Percentiles rank a stretch among this genome's conserved stretches.
Evolutionary conservation across 2,329 filamentous ascomycete genomes (phyloP).

Genomic region (Metarhizium guizhouense): DNA sequence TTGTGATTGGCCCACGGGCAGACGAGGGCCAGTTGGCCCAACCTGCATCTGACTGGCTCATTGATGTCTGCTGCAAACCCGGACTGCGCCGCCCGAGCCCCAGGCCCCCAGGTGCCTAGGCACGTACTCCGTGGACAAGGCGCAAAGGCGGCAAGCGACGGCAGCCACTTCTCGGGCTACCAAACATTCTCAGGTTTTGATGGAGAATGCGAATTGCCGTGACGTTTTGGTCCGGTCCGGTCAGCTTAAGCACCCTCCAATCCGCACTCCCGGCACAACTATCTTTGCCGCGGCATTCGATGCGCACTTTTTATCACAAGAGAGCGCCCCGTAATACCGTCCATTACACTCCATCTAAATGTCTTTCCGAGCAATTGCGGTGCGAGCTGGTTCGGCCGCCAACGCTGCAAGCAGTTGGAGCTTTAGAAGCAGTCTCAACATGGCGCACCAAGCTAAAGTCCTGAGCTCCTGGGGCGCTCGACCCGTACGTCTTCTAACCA

Average conservation of each 20-base stretch:
- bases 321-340: conserved; percentile 22
- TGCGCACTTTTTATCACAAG: conserved; percentile 21
- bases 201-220: background rate
- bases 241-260: background rate
- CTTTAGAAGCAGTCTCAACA: conserved; percentile 39
- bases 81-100: conserved; percentile 3
- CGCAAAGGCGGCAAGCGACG: background rate
- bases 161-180: background rate
- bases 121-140: no score
- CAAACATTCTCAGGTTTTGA: background rate
- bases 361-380: conserved; percentile 46
- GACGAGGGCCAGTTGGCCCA: background rate
- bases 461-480: conserved; percentile 41
- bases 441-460: conserved; percentile 77
- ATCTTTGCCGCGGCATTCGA: conserved; percentile 17
- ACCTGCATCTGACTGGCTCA: conserved; percentile 2
- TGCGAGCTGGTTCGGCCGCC: conserved; percentile 44
- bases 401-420: conserved; percentile 32
- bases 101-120: no score
- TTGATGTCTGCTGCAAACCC: background rate
- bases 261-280: conserved; percentile 8
- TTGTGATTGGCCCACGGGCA: conserved; percentile 18
- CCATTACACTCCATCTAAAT: conserved; percentile 29
- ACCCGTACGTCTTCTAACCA: conserved; percentile 14
- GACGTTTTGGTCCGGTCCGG: background rate